These are phyloP conservation scores for Suaeda aralocaspica DNA, from an alignment of 148 eudicot genomes.

Conservation along the genomic window DNA sequence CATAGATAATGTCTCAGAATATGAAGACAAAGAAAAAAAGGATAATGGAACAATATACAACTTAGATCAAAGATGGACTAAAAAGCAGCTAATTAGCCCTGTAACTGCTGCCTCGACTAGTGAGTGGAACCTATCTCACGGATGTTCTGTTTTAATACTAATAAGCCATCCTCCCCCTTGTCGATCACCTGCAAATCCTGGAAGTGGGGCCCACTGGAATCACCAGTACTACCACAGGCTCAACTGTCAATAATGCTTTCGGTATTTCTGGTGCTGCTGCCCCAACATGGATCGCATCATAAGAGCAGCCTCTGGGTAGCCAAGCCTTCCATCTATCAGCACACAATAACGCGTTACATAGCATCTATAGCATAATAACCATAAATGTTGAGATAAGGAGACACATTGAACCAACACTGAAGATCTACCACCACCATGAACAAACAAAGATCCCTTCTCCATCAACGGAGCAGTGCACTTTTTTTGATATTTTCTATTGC, in stretches of 20 bases:
- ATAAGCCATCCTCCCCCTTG: conserved; percentile 65
- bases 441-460: conserved; percentile 60
- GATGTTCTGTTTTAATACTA: conserved; percentile 73
- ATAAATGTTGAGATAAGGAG: not conserved
- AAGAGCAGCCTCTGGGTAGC: conserved; percentile 44
- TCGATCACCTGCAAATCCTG: conserved; percentile 86
- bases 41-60: too few relatives aligned
- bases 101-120: conserved; percentile 83
- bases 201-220: conserved; percentile 88
- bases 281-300: conserved; percentile 55
- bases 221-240: conserved; percentile 91
- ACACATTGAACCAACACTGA: not conserved
- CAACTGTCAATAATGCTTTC: conserved; percentile 78
- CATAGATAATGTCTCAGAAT: not conserved
- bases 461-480: conserved; percentile 73
- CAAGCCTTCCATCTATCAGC: conserved; percentile 40
- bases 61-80: not conserved
- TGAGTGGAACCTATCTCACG: conserved; percentile 90
- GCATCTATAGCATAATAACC: not conserved
- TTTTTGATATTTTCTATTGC: conserved; percentile 65
- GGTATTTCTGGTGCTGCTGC: conserved; percentile 94
- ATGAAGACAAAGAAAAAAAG: not conserved
- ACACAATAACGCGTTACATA: not conserved
- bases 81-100: conserved; percentile 31
- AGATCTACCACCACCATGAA: conserved; percentile 79